Evolutionary conservation across 176 grass and related monocot genomes (phyloP).

Genomic region (Paspalum vaginatum): DNA sequence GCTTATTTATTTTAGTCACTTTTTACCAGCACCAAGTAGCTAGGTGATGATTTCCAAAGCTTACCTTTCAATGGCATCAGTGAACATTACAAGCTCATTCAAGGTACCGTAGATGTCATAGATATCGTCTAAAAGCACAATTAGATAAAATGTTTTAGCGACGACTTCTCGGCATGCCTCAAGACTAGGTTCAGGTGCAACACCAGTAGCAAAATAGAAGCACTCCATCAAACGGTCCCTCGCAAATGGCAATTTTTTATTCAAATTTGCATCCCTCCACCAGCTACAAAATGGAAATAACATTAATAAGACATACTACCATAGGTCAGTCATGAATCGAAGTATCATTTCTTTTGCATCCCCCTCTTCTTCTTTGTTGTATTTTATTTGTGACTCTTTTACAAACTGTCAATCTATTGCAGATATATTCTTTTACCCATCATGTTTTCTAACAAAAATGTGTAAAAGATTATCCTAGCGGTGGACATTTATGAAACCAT

Average conservation of each 20-base stretch:
- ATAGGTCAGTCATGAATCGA: too few species aligned
- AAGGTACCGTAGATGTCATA: conserved; percentile 49
- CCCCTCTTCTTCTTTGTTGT: too few species aligned
- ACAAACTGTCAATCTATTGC: too few species aligned
- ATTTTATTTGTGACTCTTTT: too few species aligned
- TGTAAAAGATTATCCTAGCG: neutral
- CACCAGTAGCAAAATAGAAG: conserved; percentile 36
- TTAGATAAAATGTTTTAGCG: conserved; percentile 18
- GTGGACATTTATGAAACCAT: neutral
- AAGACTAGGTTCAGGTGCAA: conserved; percentile 17
- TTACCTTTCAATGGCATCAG: conserved; percentile 29
- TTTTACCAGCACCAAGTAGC: too few species aligned
- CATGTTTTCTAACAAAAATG: too few species aligned
- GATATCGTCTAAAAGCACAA: conserved; percentile 44
- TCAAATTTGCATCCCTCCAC: conserved; percentile 15
- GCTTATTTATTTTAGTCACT: too few species aligned
- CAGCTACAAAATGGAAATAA: conserved; percentile 19
- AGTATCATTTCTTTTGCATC: too few species aligned
- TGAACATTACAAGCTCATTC: conserved; percentile 38
- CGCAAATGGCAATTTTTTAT: neutral
- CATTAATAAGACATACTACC: neutral
- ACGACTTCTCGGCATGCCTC: conserved; percentile 20
- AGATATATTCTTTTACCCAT: too few species aligned
- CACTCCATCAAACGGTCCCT: conserved; percentile 46
- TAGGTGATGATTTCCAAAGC: neutral